Base-by-base conservation (phyloP, 164 flowering plant genomes). In the Aristolochia californica region DNA sequence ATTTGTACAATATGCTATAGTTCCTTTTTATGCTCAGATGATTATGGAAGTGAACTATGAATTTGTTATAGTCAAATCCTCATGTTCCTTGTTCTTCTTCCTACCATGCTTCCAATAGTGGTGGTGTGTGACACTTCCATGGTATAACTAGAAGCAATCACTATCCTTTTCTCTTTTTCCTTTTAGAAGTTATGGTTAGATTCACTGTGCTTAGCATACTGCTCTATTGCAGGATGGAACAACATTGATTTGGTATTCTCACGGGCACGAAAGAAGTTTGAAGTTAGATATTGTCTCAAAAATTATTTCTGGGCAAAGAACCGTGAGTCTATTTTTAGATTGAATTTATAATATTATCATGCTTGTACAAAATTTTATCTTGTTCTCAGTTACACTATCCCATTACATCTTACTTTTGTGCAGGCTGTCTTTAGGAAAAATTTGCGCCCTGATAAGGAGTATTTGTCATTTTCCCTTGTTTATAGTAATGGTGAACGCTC, bases 381-480 rank as follows among this genome's bases (percentile, higher is more conserved):
- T 25, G 45, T 28, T 23, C 4, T 48, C 17, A 30, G 5, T 15
- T 4, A 24, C 18, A n/a, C 25, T 40, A 9, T 40, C 55, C 13
- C 4, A 13, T n/a, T 38, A 13, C 20, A 60, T 23, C 45, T 27
- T 59, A 43, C 64, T 48, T 71, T 49, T 61, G 38, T 61, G 25
- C 83, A 91, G 96, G 83, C 89, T 67, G 94, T 91, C 17, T 91
- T 91, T 56, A 77, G 74, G 72, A 80, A 90, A 78, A 80, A 69
- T 67, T 72, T 80, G 69, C 82, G 91, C 48, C 90, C 96, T 27
- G 98, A 86, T 63, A 91, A 91, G 71, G 96, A 91, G 20, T 88
- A 85, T 67, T 69, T 91, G 53, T 91, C 98, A 55, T 91, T 91
- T 76, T 91, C 98, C 24, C 91, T 91, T 64, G 22, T 88, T 55